phyloP scores from a whole-genome alignment of 2,329 filamentous ascomycete genomes.

The Alternaria dauci region DNA sequence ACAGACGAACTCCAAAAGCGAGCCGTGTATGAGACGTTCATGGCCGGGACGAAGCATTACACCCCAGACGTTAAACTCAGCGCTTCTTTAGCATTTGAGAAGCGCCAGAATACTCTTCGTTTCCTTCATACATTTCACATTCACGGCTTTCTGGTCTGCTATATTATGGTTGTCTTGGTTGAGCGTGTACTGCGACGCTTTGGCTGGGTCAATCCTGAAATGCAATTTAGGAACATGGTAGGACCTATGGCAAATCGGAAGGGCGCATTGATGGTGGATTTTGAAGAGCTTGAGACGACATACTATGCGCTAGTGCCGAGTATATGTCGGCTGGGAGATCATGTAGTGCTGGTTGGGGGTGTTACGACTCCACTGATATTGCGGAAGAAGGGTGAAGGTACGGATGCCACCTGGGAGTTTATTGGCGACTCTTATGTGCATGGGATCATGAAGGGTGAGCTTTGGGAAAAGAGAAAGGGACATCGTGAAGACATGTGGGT shows the following conservation, averaged over 20 bases:
- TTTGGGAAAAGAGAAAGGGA: background rate
- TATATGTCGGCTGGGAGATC: background rate
- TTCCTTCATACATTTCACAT: background rate
- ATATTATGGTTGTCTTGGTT: background rate
- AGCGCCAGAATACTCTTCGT: background rate
- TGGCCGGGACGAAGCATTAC: background rate
- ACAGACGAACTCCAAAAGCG: too few relatives aligned
- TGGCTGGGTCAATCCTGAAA: background rate
- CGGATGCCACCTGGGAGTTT: background rate
- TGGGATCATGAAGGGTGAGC: background rate
- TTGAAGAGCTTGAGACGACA: accelerated
- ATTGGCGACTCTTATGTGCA: background rate
- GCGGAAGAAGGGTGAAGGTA: background rate
- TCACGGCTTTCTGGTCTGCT: background rate
- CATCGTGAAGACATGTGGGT: background rate
- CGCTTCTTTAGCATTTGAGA: background rate
- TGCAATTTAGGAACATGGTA: background rate
- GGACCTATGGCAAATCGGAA: background rate
- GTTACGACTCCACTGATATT: background rate
- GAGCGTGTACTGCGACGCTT: background rate
- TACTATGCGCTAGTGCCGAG: background rate
- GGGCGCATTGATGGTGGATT: background rate
- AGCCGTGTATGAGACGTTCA: background rate
- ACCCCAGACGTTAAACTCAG: background rate
- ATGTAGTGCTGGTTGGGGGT: background rate